Percentiles rank a stretch among this genome's conserved stretches.
These are phyloP conservation scores for Paecilomyces formosus DNA, from an alignment of 2,329 filamentous ascomycete species.

Conservation along the genomic window DNA sequence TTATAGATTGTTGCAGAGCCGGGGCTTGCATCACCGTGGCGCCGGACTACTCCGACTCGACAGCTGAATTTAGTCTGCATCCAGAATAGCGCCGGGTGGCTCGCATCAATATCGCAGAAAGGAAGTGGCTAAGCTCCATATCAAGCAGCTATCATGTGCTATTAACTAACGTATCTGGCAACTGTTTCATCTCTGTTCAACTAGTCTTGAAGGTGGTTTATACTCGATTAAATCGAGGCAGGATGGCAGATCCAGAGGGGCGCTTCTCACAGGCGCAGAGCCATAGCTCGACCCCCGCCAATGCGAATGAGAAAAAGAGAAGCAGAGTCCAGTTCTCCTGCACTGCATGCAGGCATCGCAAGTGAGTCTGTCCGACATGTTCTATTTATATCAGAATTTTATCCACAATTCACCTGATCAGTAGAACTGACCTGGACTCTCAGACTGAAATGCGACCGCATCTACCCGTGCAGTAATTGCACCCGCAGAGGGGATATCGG, in stretches of 20 bases:
- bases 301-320: conserved; percentile 20
- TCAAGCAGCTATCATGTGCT: neutral
- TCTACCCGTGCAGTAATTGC: conserved; percentile 27
- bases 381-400: neutral
- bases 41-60: too few relatives aligned
- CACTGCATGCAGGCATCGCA: conserved; percentile 28
- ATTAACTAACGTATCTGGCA: neutral
- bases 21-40: too few relatives aligned
- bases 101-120: neutral
- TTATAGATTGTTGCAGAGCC: too few relatives aligned
- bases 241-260: neutral
- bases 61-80: neutral
- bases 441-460: conserved; percentile 30
- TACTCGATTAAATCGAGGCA: neutral
- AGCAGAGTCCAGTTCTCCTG: conserved; percentile 31
- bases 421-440: neutral
- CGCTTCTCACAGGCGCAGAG: neutral
- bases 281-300: neutral
- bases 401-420: neutral
- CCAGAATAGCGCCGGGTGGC: neutral
- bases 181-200: neutral
- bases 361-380: conserved; percentile 15
- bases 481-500: conserved; percentile 23
- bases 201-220: neutral
- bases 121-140: neutral